Evolutionary conservation across 2,329 filamentous ascomycete species (phyloP).

Genomic region (Cytospora piceae): DNA sequence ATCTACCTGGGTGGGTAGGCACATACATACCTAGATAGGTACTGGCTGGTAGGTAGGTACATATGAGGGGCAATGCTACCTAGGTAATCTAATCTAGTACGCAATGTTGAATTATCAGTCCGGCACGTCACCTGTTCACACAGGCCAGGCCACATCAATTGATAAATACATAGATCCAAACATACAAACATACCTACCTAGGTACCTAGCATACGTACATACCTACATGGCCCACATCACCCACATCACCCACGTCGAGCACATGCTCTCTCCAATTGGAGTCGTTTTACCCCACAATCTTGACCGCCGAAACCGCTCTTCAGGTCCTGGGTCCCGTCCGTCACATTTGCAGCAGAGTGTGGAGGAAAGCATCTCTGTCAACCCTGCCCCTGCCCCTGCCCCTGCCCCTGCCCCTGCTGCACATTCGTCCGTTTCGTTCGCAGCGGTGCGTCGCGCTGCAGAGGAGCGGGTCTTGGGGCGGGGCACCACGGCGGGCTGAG

Average conservation of each 20-base stretch:
- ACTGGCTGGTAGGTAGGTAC: no score
- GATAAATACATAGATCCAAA: no score
- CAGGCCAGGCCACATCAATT: no score
- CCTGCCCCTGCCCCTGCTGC: conserved; percentile 4
- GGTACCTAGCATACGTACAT: no score
- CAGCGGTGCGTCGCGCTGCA: conserved; percentile 16
- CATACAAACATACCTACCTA: no score
- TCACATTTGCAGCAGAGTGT: conserved; percentile 9
- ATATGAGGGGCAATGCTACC: neutral
- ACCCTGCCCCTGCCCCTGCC: neutral
- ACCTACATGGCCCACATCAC: neutral
- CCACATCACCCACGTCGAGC: conserved; percentile 7
- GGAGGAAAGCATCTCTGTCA: conserved; percentile 8
- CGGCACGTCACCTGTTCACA: neutral
- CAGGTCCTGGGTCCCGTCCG: neutral
- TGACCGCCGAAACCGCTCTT: conserved; percentile 30
- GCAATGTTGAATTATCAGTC: neutral
- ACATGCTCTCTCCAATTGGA: conserved; percentile 15
- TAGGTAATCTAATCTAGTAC: no score
- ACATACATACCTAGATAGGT: no score
- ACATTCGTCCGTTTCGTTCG: neutral
- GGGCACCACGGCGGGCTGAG: conserved; percentile 18
- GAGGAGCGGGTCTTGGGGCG: conserved; percentile 17
- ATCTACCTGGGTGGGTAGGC: no score
- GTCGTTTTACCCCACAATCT: conserved; percentile 31